phyloP scores from a whole-genome alignment of 2,329 filamentous ascomycete genomes.

The Penicillium psychrosexuale region DNA sequence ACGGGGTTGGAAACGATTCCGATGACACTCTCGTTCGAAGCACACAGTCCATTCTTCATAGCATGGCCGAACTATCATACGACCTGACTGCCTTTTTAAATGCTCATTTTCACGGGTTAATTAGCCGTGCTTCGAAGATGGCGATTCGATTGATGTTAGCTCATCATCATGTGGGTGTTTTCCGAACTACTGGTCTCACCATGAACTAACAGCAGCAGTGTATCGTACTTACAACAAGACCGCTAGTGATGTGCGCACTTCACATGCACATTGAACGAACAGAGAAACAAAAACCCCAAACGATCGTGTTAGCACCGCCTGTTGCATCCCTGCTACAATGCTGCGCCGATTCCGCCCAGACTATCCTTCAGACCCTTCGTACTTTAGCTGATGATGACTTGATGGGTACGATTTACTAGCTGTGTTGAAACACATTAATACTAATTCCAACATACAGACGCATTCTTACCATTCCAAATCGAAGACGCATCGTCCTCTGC shows the following conservation, averaged over 20 bases:
- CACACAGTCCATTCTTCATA: constrained; percentile 26
- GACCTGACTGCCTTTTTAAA: constrained; percentile 25
- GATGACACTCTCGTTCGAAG: constrained; percentile 24
- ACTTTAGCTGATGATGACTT: constrained; percentile 24
- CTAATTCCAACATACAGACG: constrained; percentile 20
- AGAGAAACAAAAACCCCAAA: constrained; percentile 16
- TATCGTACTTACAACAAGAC: constrained; percentile 27
- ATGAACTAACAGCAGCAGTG: constrained; percentile 16
- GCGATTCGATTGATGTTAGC: constrained; percentile 27
- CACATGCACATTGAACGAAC: constrained; percentile 27
- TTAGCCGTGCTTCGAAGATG: constrained; percentile 27
- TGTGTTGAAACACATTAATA: not conserved
- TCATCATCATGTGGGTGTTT: constrained; percentile 25
- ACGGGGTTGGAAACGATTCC: constrained; percentile 25
- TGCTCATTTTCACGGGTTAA: constrained; percentile 24
- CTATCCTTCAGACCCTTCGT: constrained; percentile 26
- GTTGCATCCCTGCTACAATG: constrained; percentile 26
- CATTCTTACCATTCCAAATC: constrained; percentile 43
- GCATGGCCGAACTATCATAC: constrained; percentile 26
- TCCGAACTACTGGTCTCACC: not conserved
- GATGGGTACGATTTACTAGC: constrained; percentile 11
- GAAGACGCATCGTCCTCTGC: constrained; percentile 45
- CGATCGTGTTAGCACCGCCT: constrained; percentile 14
- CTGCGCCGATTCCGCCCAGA: constrained; percentile 26
- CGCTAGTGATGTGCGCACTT: constrained; percentile 27